Conservation (phyloP, 768 basidiomycete species). For the Naganishia antarctica region DNA sequence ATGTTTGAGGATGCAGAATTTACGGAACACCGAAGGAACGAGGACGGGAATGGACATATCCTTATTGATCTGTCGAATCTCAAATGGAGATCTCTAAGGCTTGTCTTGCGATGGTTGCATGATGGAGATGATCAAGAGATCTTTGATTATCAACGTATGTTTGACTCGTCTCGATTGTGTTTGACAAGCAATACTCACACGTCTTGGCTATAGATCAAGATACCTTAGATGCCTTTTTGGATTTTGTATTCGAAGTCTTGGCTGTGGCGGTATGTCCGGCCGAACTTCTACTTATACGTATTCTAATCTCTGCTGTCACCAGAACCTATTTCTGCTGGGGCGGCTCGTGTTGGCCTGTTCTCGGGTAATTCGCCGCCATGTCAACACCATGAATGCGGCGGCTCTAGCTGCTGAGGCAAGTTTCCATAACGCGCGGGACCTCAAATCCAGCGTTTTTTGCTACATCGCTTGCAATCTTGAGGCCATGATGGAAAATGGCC, state of each 20-base stretch:
- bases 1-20: conserved; percentile 81
- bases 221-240: conserved; percentile 68
- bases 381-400: conserved; percentile 70
- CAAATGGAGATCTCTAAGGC: conserved; percentile 66
- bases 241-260: conserved; percentile 81
- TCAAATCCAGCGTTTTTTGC: conserved; percentile 66
- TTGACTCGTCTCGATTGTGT: neutral
- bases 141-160: conserved; percentile 67
- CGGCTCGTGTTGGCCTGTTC: conserved; percentile 80
- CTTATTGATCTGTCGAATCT: conserved; percentile 68
- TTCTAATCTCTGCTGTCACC: conserved; percentile 48
- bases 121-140: conserved; percentile 64
- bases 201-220: conserved; percentile 56
- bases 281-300: neutral
- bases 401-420: conserved; percentile 76
- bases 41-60: conserved; percentile 55
- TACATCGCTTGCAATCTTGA: conserved; percentile 84
- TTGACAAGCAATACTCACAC: neutral
- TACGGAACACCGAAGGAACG: conserved; percentile 61
- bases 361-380: conserved; percentile 61
- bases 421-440: conserved; percentile 64
- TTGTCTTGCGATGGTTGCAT: conserved; percentile 71
- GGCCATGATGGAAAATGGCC: conserved; percentile 69
- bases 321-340: conserved; percentile 79
- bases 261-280: conserved; percentile 65